Conservation (phyloP, 441 rosid species). For the Mallotus repandus region DNA sequence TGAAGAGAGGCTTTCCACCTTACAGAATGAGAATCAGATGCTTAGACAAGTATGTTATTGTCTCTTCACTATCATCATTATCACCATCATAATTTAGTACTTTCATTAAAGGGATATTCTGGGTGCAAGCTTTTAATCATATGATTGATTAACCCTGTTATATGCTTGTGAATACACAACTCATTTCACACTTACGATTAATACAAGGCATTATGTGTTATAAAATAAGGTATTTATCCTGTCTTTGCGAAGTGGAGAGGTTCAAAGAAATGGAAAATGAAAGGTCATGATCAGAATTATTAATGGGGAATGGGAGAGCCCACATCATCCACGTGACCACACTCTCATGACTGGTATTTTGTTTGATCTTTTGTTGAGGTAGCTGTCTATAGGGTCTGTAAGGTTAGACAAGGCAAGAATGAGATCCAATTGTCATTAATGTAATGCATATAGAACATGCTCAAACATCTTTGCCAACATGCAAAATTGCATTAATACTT, state of each 20-base stretch:
- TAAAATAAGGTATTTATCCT: neutral
- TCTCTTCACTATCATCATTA: neutral
- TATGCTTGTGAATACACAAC: neutral
- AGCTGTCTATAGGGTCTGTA: neutral
- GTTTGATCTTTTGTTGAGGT: conserved; percentile 6
- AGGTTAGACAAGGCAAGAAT: too few species aligned
- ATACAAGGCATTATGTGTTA: neutral
- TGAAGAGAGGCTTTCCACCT: conserved; percentile 82
- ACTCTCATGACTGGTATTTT: conserved; percentile 7
- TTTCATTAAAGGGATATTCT: neutral
- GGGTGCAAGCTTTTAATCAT: neutral
- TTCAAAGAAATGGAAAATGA: conserved; percentile 15
- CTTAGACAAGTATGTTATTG: conserved; percentile 61
- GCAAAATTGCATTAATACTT: neutral
- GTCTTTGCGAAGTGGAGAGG: neutral
- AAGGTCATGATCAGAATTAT: conserved; percentile 19
- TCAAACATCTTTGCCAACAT: neutral
- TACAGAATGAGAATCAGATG: conserved; percentile 88
- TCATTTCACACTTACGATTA: neutral
- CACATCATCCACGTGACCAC: neutral
- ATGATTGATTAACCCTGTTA: neutral
- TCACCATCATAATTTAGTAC: neutral
- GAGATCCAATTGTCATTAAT: neutral
- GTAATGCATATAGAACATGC: too few species aligned
- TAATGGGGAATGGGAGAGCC: conserved; percentile 28